phyloP scores from a whole-genome alignment of 2,329 filamentous ascomycete genomes.

The Phoma sp. region DNA sequence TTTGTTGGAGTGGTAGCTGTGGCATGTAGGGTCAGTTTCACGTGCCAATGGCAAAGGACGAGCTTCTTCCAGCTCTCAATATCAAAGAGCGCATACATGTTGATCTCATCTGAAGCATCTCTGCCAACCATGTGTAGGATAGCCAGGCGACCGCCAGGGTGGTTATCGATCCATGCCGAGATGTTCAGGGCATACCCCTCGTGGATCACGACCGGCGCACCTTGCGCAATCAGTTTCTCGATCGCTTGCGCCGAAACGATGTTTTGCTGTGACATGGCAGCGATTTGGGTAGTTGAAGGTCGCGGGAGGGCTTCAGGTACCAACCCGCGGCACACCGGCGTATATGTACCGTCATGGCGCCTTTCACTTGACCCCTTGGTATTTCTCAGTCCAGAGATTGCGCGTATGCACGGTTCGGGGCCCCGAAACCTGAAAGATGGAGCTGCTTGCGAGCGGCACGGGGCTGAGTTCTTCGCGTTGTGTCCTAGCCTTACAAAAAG shows the following conservation, averaged over 20 bases:
- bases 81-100: constrained; percentile 54
- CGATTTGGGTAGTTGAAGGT: neutral
- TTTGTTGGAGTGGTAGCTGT: constrained; percentile 64
- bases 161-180: constrained; percentile 65
- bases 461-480: constrained; percentile 17
- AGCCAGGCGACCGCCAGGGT: constrained; percentile 66
- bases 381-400: constrained; percentile 5
- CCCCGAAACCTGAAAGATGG: constrained; percentile 15
- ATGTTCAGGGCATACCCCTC: constrained; percentile 64
- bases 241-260: constrained; percentile 57
- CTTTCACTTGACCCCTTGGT: constrained; percentile 7
- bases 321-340: constrained; percentile 2
- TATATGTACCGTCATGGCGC: constrained; percentile 8
- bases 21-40: constrained; percentile 27
- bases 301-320: neutral
- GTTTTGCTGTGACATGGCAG: constrained; percentile 29
- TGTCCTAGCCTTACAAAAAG: constrained; percentile 3
- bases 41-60: constrained; percentile 5
- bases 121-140: constrained; percentile 68
- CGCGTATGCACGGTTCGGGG: constrained; percentile 15
- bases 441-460: constrained; percentile 17
- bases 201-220: constrained; percentile 64
- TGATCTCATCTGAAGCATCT: constrained; percentile 67
- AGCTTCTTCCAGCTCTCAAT: neutral
- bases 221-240: constrained; percentile 62